Evolutionary conservation across 352 stramenopile genomes (phyloP), one percentile per base, ranked within the genome.

Genomic region (Pythium brachiatum): DNA sequence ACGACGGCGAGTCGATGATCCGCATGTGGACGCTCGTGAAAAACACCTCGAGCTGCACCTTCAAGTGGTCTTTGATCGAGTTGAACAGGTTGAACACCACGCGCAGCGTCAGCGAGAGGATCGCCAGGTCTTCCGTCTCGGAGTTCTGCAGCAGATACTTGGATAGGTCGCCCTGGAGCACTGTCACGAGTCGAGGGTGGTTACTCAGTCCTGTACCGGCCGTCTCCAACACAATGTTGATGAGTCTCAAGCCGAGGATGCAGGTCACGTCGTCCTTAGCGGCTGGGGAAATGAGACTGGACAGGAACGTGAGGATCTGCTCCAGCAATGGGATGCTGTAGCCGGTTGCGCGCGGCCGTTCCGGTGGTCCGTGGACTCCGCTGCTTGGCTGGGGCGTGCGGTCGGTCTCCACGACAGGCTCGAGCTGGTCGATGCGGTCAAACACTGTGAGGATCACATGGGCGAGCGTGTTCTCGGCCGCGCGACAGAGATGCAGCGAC

Each of bases 61-160:
- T 99, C 7, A 99, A 69, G 62, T 99, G 94, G 69, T 99, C 94
- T 68, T 99, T 99, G 74, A 99, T 99, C 52, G 91, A 98, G 69
- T 99, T 98, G 77, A 99, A 99, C 13, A 99, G 81, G 71, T 99
- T 99, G 64, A 99, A 99, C 60, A 99, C 97, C 12, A 99, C 97
- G 32, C 97, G 86, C 36, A 99, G 79, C 38, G 94, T 98, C 16
- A 92, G 73, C 32, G 81, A 92, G 13, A 92, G 61, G 61, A 99
- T 96, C 23, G 78, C 75, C 16, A 99, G 82, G 68, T 99, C 97
- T 13, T 96, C 86, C 8, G 95, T 98, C 75, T 98, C 90, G 26
- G 89, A 98, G 65, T 98, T 97, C 59, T 97, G 89, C 57, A 99
- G 79, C 51, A 99, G 70, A 69, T 97, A 97, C 67, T 98, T 98